Conservation (phyloP, 805 yeast genomes). For the Zygosaccharomyces kombuchaensis region DNA sequence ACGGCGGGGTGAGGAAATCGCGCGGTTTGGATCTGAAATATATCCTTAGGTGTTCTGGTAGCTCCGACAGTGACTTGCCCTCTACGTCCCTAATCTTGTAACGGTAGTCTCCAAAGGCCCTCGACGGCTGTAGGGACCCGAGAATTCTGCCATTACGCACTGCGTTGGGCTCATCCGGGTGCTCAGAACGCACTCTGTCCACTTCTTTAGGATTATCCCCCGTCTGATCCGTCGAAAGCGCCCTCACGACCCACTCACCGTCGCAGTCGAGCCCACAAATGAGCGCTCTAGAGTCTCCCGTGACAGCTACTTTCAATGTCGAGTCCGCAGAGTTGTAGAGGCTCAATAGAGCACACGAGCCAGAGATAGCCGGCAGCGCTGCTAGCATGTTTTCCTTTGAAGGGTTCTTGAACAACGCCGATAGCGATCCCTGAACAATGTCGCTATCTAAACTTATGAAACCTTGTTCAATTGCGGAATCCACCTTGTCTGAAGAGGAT, state of each 20-base stretch:
- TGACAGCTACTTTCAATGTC: constrained; percentile 79
- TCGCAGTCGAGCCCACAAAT: constrained; percentile 63
- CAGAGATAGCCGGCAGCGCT: constrained; percentile 91
- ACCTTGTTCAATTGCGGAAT: constrained; percentile 74
- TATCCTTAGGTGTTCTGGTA: constrained; percentile 74
- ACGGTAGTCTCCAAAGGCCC: constrained; percentile 97
- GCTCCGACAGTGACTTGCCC: constrained; percentile 42
- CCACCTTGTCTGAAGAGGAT: constrained; percentile 66
- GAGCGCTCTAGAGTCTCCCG: constrained; percentile 94
- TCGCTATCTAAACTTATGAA: constrained; percentile 82
- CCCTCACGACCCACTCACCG: constrained; percentile 82
- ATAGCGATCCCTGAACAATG: constrained; percentile 71
- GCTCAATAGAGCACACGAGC: constrained; percentile 87
- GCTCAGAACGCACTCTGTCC: constrained; percentile 75
- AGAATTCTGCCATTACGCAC: constrained; percentile 83
- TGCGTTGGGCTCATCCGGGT: constrained; percentile 85
- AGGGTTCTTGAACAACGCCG: constrained; percentile 62
- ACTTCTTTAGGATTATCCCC: constrained; percentile 89
- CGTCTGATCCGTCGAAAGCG: constrained; percentile 87
- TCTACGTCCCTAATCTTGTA: constrained; percentile 70
- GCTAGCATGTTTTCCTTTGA: constrained; percentile 52
- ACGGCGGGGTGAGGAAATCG: constrained; percentile 82
- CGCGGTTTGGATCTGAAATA: constrained; percentile 77
- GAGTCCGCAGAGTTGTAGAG: constrained; percentile 76
- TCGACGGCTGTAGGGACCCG: constrained; percentile 89